phyloP scores from a whole-genome alignment of 2,329 filamentous ascomycete species.

The Penicillium sp. region DNA sequence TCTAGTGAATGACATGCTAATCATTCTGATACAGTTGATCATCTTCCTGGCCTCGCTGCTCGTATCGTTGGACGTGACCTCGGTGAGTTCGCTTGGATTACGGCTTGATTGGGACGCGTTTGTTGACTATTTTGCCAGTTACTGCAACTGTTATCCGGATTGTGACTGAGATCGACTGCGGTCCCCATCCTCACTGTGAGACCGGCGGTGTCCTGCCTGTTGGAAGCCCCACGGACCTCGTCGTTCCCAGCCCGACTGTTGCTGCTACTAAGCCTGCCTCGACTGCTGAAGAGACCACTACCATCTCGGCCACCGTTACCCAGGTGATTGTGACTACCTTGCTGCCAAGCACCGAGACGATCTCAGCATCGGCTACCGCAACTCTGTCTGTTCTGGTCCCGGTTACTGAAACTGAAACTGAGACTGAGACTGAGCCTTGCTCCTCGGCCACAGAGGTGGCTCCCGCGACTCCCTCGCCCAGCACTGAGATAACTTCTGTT shows the following conservation, averaged over 20 bases:
- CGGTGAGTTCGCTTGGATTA: conserved; percentile 1
- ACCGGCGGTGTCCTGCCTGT: neutral
- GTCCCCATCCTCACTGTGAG: neutral
- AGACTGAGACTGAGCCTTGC: neutral
- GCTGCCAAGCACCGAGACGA: neutral
- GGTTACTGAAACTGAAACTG: neutral
- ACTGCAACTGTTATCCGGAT: neutral
- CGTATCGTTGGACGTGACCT: neutral
- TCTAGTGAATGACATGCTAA: neutral
- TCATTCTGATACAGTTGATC: conserved; percentile 3
- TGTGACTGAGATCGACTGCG: neutral
- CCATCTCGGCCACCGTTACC: neutral
- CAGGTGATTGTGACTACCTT: neutral
- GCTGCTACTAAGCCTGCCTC: neutral
- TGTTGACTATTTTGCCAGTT: neutral
- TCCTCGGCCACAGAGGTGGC: neutral
- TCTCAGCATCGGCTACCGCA: neutral
- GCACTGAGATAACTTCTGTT: neutral
- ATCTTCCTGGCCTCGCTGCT: neutral
- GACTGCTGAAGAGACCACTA: neutral
- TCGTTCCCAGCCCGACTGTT: neutral
- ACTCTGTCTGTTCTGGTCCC: neutral
- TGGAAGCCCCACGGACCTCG: neutral
- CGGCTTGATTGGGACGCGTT: neutral
- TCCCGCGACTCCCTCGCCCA: neutral